Percentiles rank a stretch among this genome's conserved stretches.
Conservation (phyloP, 768 basidiomycete species). For the Mycena epipterygia region DNA sequence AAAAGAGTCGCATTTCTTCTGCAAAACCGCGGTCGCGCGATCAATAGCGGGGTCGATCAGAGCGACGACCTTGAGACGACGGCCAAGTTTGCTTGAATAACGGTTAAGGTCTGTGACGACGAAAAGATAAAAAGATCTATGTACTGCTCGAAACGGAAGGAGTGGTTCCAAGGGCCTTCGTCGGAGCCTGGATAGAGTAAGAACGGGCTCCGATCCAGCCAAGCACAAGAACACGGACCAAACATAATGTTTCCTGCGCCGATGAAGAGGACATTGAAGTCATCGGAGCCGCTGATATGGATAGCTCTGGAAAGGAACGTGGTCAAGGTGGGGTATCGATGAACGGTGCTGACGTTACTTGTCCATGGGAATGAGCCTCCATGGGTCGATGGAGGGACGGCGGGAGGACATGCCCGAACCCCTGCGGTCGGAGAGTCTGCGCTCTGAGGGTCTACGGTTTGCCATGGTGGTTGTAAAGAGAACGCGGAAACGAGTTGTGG, state of each 20-base stretch:
- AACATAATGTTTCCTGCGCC: slow-evolving; percentile 99
- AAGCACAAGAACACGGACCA: slow-evolving; percentile 59
- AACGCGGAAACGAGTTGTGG: not conserved
- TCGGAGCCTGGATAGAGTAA: slow-evolving; percentile 70
- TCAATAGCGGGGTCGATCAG: slow-evolving; percentile 92
- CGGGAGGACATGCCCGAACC: slow-evolving; percentile 70
- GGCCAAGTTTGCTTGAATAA: slow-evolving; percentile 85
- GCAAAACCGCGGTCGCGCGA: slow-evolving; percentile 83
- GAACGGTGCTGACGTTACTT: slow-evolving; percentile 59
- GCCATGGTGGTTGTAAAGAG: slow-evolving; percentile 43
- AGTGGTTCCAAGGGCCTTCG: slow-evolving; percentile 95
- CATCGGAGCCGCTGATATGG: slow-evolving; percentile 70
- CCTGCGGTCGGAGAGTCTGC: slow-evolving; percentile 60
- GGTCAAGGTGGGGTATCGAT: slow-evolving; percentile 31
- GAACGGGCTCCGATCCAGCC: not conserved
- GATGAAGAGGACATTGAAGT: slow-evolving; percentile 95
- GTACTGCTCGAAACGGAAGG: slow-evolving; percentile 91
- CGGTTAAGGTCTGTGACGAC: slow-evolving; percentile 27
- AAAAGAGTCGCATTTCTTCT: slow-evolving; percentile 93
- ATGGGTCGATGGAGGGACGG: slow-evolving; percentile 83
- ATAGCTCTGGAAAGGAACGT: slow-evolving; percentile 52
- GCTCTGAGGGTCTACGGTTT: slow-evolving; percentile 61
- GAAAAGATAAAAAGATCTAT: slow-evolving; percentile 40
- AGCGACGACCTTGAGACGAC: slow-evolving; percentile 95
- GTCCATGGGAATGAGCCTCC: slow-evolving; percentile 83